phyloP scores from a whole-genome alignment of 1,284 basidiomycete genomes.

The Trichosporon faecale region DNA sequence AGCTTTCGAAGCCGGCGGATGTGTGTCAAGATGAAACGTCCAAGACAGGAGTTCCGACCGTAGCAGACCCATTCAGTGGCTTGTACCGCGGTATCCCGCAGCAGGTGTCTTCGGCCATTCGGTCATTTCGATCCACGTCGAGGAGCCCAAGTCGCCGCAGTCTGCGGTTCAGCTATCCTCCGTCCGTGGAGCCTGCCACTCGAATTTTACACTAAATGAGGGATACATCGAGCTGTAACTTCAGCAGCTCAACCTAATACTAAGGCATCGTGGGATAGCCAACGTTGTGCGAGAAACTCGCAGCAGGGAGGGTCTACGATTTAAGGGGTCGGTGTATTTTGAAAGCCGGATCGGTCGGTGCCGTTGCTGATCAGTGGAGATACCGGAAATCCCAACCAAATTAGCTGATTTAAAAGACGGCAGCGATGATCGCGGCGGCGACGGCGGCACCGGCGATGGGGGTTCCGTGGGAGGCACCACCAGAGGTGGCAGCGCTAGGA shows the following conservation, averaged over 20 bases:
- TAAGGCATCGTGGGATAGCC: background rate
- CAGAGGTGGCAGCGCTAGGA: background rate
- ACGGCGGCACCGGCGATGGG: background rate
- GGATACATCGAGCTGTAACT: background rate
- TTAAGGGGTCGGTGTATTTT: background rate
- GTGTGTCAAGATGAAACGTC: background rate
- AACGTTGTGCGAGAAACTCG: background rate
- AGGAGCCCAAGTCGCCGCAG: background rate
- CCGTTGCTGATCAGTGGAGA: too few relatives aligned
- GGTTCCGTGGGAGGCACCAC: background rate
- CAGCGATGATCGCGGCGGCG: background rate
- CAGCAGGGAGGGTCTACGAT: background rate
- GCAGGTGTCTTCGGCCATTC: background rate
- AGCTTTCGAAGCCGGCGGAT: background rate
- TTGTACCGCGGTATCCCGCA: background rate
- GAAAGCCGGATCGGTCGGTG: background rate
- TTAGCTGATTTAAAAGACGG: background rate
- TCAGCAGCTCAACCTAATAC: background rate
- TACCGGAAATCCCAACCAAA: background rate
- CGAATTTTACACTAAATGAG: background rate
- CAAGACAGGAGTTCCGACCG: background rate
- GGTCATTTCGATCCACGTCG: background rate
- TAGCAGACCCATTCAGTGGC: background rate
- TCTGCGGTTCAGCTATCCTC: too few relatives aligned
- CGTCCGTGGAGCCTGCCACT: background rate